Evolutionary conservation across 257 asterid genomes (phyloP), one percentile per base, ranked within the genome.

Genomic region (Plantago ovata): DNA sequence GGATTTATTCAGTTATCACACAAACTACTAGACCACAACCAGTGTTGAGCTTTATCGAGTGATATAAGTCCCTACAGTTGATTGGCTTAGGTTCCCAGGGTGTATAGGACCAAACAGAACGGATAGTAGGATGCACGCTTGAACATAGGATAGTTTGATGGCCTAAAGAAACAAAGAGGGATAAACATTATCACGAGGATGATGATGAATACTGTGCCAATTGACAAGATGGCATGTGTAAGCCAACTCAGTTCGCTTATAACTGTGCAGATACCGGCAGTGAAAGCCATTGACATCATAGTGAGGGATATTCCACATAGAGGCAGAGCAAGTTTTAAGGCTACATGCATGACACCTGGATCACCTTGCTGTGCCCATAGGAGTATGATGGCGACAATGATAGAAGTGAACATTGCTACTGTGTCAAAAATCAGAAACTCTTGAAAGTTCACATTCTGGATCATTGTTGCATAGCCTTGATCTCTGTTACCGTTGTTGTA

Each of bases 311-410:
- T 38, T 38, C 80, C 87, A 21, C 78, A 63, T 19, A 78, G 63
- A 24, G 82, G 78, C 60, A 70, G 20, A 20, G 80, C 75, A 21
- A 64, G 28, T 22, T 66, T 78, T 14, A 78, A 28, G 61, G 82
- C 84, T 19, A 63, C n/a, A 0, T 42, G 70, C 66, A 57, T 70
- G 50, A 75, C 52, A 21, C 58, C 68, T 23, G 72, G 75, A 61
- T 75, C 82, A 14, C 82, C 82, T 52, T 75, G 9, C 55, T 81
- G 87, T 38, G 84, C 84, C 87, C 84, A 77, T 23, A 77, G 41
- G 62, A 81, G 82, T 10, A 58, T 68, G 51, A 75, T 76, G 36
- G 67, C 80, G 47, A 75, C 84, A 3, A 66, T 57, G 52, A 72
- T 47, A 43, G 87, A 77, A 72, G 66, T 68, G 41, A 77, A 65